phyloP scores from a whole-genome alignment of 768 basidiomycete species.

The Mycena haematopus region DNA sequence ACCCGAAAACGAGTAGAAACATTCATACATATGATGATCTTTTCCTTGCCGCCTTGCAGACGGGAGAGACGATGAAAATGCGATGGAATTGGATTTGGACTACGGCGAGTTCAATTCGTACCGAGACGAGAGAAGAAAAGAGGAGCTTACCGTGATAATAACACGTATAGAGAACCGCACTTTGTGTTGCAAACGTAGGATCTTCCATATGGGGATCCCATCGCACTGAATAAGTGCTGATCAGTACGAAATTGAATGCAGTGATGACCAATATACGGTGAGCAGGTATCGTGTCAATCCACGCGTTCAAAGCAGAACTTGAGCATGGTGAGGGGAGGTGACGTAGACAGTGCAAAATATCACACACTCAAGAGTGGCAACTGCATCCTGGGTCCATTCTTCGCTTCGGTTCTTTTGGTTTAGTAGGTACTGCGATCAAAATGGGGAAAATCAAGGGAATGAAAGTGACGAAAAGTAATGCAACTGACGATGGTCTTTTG shows the following conservation, averaged over 20 bases:
- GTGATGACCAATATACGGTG: constrained; percentile 45
- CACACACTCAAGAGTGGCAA: constrained; percentile 53
- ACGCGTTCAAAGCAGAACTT: constrained; percentile 62
- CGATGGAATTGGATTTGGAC: constrained; percentile 69
- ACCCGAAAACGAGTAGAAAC: not conserved
- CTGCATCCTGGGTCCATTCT: constrained; percentile 57
- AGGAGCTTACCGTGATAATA: constrained; percentile 32
- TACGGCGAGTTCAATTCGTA: not conserved
- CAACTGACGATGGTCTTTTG: constrained; percentile 63
- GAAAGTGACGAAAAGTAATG: constrained; percentile 20
- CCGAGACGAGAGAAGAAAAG: not conserved
- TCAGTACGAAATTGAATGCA: constrained; percentile 5
- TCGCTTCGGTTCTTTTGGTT: constrained; percentile 41
- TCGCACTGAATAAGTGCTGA: constrained; percentile 37
- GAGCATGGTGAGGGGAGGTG: not conserved
- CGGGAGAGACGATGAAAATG: constrained; percentile 64
- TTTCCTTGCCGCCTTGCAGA: constrained; percentile 14
- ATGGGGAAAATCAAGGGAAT: not conserved
- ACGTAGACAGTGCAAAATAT: not conserved
- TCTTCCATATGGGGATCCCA: constrained; percentile 37
- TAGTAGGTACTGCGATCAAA: constrained; percentile 57
- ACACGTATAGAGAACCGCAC: constrained; percentile 30
- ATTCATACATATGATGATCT: constrained; percentile 2
- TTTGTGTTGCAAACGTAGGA: constrained; percentile 31
- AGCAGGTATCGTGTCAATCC: constrained; percentile 66